These are phyloP conservation scores for Hirsutella rhossiliensis DNA, from an alignment of 2,329 filamentous ascomycete species.

Conservation along the genomic window DNA sequence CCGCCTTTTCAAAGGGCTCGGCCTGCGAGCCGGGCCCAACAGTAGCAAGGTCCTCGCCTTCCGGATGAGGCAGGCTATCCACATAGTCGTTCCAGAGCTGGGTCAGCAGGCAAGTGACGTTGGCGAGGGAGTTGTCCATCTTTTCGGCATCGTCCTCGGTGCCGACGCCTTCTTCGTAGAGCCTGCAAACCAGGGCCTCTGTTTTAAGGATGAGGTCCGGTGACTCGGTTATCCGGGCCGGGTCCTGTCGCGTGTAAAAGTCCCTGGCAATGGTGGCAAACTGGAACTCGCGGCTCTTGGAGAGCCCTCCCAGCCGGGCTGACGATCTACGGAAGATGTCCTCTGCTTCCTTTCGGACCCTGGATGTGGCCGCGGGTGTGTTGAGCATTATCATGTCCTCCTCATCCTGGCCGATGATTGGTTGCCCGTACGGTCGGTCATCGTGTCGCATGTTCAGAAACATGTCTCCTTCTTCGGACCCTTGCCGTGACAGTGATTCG, in stretches of 20 bases:
- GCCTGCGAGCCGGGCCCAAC: constrained; percentile 54
- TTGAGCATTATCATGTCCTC: constrained; percentile 42
- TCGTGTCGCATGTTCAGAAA: constrained; percentile 36
- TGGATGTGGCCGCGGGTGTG: constrained; percentile 41
- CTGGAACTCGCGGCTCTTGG: constrained; percentile 44
- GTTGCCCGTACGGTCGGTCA: constrained; percentile 24
- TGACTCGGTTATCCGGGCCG: constrained; percentile 53
- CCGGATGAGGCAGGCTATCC: constrained; percentile 32
- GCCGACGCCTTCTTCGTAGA: constrained; percentile 52
- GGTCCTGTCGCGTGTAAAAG: constrained; percentile 43
- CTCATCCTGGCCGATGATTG: constrained; percentile 27
- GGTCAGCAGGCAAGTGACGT: constrained; percentile 37
- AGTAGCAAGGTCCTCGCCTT: constrained; percentile 43
- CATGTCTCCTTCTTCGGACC: constrained; percentile 31
- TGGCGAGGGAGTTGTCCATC: constrained; percentile 43
- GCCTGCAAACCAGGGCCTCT: constrained; percentile 54
- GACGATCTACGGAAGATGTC: constrained; percentile 41
- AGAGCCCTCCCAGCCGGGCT: constrained; percentile 26
- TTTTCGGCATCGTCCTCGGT: constrained; percentile 41
- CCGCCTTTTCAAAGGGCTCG: constrained; percentile 60
- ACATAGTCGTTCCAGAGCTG: constrained; percentile 44
- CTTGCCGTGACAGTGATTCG: constrained; percentile 25
- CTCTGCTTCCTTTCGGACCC: constrained; percentile 42
- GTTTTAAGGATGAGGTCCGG: constrained; percentile 63
- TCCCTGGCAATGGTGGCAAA: constrained; percentile 63